phyloP scores from a whole-genome alignment of 2,329 filamentous ascomycete species.

The Balansia obtecta region DNA sequence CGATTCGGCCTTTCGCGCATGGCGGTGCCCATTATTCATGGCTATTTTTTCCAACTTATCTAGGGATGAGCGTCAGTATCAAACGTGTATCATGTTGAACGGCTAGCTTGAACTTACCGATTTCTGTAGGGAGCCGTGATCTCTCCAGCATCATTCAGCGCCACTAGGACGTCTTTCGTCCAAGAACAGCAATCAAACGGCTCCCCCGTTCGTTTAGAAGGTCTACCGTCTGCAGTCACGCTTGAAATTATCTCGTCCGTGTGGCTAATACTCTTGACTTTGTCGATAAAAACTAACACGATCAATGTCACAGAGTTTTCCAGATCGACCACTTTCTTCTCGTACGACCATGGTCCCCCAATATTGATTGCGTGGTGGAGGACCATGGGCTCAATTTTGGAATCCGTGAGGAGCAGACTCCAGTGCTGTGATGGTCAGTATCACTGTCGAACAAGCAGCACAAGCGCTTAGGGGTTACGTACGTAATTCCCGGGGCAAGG shows the following conservation, averaged over 20 bases:
- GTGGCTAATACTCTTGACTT: background rate
- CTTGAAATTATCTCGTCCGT: background rate
- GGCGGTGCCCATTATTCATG: no score
- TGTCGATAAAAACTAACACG: background rate
- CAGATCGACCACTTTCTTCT: background rate
- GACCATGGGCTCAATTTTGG: no score
- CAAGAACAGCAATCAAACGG: background rate
- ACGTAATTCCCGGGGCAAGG: no score
- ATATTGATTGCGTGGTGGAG: background rate
- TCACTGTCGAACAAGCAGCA: no score
- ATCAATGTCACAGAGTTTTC: background rate
- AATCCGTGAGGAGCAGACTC: no score
- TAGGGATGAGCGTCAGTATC: no score
- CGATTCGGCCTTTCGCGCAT: no score
- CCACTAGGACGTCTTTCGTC: background rate
- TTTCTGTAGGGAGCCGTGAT: background rate
- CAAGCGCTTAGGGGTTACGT: no score
- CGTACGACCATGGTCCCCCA: background rate
- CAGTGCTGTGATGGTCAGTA: no score
- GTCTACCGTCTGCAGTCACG: background rate
- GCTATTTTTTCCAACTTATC: no score
- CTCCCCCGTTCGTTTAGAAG: background rate
- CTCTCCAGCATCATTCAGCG: background rate
- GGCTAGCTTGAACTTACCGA: background rate
- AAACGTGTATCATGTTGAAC: no score